Conservation (phyloP, 2,329 filamentous ascomycete species). For the Alternaria triticina region DNA sequence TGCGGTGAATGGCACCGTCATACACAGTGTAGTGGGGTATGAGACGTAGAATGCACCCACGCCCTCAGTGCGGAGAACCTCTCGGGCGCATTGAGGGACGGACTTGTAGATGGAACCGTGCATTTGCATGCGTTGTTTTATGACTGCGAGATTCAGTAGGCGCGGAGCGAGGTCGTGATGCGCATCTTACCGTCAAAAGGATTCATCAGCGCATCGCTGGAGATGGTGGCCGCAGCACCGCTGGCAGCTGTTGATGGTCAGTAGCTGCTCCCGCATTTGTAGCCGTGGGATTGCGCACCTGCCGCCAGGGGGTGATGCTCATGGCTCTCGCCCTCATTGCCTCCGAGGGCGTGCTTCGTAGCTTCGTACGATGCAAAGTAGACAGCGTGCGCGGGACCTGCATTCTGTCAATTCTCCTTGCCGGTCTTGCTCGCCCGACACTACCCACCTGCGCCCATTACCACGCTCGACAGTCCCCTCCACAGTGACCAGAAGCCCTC, state of each 20-base stretch:
- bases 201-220: slow-evolving; percentile 98
- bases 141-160: slow-evolving; percentile 66
- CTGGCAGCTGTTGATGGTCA: slow-evolving; percentile 73
- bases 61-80: slow-evolving; percentile 87
- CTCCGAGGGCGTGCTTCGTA: slow-evolving; percentile 94
- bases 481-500: slow-evolving; percentile 93
- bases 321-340: slow-evolving; percentile 83
- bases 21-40: slow-evolving; percentile 95
- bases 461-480: slow-evolving; percentile 95
- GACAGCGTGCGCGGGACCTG: slow-evolving; percentile 94
- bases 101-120: slow-evolving; percentile 92
- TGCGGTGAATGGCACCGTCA: slow-evolving; percentile 98
- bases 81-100: slow-evolving; percentile 83
- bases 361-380: slow-evolving; percentile 99
- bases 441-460: slow-evolving; percentile 82
- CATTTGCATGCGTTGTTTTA: slow-evolving; percentile 99
- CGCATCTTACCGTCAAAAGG: slow-evolving; percentile 85
- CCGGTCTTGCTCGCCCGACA: not conserved
- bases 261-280: slow-evolving; percentile 19
- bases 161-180: not conserved
- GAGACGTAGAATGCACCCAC: slow-evolving; percentile 95
- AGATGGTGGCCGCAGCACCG: slow-evolving; percentile 93
- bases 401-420: slow-evolving; percentile 32
- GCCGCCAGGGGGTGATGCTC: slow-evolving; percentile 93
- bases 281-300: slow-evolving; percentile 60